These are phyloP conservation scores for Pythium apleroticum DNA, from an alignment of 352 stramenopile genomes.

Conservation along the genomic window DNA sequence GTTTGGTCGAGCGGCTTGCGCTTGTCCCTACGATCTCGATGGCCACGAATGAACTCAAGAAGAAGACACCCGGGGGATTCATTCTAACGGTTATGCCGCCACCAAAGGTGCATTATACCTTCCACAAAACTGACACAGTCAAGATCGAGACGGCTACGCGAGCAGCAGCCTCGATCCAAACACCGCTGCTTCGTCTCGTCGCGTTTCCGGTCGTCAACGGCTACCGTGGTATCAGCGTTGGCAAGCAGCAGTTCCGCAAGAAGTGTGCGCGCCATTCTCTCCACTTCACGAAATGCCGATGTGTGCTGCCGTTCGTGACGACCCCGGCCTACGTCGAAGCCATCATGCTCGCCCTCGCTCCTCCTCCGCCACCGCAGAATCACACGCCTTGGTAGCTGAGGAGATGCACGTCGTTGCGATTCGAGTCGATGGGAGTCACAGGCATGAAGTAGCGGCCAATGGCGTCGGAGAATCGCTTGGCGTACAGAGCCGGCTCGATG, in stretches of 20 bases:
- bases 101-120: slow-evolving; percentile 47
- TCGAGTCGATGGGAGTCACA: slow-evolving; percentile 82
- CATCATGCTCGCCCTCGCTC: slow-evolving; percentile 40
- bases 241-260: slow-evolving; percentile 49
- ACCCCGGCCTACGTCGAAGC: slow-evolving; percentile 56
- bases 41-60: slow-evolving; percentile 53
- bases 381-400: background rate
- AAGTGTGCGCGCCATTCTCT: slow-evolving; percentile 55
- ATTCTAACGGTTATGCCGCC: slow-evolving; percentile 49
- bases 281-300: slow-evolving; percentile 61
- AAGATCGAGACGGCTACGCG: slow-evolving; percentile 8
- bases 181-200: slow-evolving; percentile 16
- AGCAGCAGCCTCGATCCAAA: background rate
- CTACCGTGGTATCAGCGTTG: slow-evolving; percentile 51
- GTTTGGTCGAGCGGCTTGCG: slow-evolving; percentile 34
- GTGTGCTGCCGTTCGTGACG: slow-evolving; percentile 53
- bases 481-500: slow-evolving; percentile 96
- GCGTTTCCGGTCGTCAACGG: slow-evolving; percentile 52
- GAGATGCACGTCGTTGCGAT: slow-evolving; percentile 23
- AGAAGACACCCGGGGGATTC: slow-evolving; percentile 31
- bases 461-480: slow-evolving; percentile 93
- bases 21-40: slow-evolving; percentile 46
- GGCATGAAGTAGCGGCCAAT: slow-evolving; percentile 98
- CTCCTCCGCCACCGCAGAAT: slow-evolving; percentile 16
- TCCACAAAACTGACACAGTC: slow-evolving; percentile 24